Evolutionary conservation across 352 stramenopile genomes (phyloP).

Genomic region (Globisporangium lucens): DNA sequence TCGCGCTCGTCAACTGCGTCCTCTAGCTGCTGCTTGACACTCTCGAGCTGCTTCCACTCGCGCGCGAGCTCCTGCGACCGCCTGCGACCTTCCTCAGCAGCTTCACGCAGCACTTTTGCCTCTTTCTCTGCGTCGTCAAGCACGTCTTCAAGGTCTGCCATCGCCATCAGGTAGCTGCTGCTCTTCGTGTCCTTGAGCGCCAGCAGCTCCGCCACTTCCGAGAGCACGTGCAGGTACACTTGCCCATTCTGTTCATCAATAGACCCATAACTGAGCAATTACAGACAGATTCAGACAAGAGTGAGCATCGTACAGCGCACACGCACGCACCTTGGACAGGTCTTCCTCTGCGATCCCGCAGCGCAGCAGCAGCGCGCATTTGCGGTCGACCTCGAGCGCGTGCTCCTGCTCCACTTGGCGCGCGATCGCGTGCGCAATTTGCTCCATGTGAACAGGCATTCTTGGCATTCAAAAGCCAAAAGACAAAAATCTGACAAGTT

Average conservation of each 20-base stretch:
- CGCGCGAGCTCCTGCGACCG: slow-evolving; percentile 27
- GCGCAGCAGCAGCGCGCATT: slow-evolving; percentile 24
- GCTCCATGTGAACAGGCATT: background rate
- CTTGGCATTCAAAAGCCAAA: background rate
- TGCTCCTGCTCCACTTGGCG: slow-evolving; percentile 26
- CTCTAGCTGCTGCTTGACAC: slow-evolving; percentile 27
- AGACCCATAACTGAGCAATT: background rate
- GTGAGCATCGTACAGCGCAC: background rate
- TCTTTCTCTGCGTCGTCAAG: slow-evolving; percentile 16
- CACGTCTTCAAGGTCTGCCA: slow-evolving; percentile 25
- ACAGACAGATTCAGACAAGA: background rate
- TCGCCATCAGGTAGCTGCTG: slow-evolving; percentile 37
- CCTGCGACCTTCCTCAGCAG: slow-evolving; percentile 4
- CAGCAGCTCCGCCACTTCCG: slow-evolving; percentile 37
- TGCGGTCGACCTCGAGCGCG: slow-evolving; percentile 34
- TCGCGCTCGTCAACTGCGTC: slow-evolving; percentile 32
- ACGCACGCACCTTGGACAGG: slow-evolving; percentile 33
- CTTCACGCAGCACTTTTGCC: slow-evolving; percentile 11
- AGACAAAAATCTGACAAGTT: background rate
- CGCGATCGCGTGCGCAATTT: slow-evolving; percentile 19
- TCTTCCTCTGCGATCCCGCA: slow-evolving; percentile 37
- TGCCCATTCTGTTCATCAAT: slow-evolving; percentile 32
- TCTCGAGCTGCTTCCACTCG: slow-evolving; percentile 29
- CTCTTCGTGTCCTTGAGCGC: slow-evolving; percentile 32
- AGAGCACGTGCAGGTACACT: slow-evolving; percentile 46